Evolutionary conservation across 176 grass and related monocot species (phyloP), one percentile per base, ranked within the genome.

Genomic region (Zoysia pacifica): DNA sequence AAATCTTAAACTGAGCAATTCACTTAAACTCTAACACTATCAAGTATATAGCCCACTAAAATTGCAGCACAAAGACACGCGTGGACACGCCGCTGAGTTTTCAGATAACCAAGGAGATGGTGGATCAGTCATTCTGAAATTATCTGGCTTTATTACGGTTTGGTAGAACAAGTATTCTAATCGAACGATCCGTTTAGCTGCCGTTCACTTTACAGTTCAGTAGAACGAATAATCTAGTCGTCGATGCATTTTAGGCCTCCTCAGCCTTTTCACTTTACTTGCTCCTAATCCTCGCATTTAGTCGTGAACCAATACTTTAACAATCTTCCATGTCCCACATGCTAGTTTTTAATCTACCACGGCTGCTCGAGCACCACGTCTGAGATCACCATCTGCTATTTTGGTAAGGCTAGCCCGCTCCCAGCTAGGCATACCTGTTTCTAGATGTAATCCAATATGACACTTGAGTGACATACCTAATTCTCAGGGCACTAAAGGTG

Each of bases 391-490:
- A 50, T 39, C 54, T 48, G 52, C 81, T 5, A 18, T 48, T 80
- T 54, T 36, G 62, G 28, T 45, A 41, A 75, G 55, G 48, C 39
- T 55, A 62, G 1, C 9, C 13, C 28, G 28, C 28, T 16, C 49
- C 52, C 47, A 35, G 70, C 65, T 58, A 85, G 78, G 82, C 78
- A 82, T 85, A 89, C 87, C 78, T 37, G 73, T 53, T 89, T 89
- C 51, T 85, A 82, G 87, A 89, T 85, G 78, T 73, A 67, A 81
- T 72, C 72, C 44, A 66, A 75, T 14, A 70, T 19, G 74, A 75
- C 66, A 77, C 72, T 55, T 69, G 70, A 51, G 48, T 64, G 67
- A 40, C 82, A 89, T 85, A 89, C 87, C 87, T 89, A 85, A 89
- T 67, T 82, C 47, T 40, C 41, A 35, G 60, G 28, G 9, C 86